Conservation (phyloP, 2,329 filamentous ascomycete genomes). For the Lasiodiplodia sp. region DNA sequence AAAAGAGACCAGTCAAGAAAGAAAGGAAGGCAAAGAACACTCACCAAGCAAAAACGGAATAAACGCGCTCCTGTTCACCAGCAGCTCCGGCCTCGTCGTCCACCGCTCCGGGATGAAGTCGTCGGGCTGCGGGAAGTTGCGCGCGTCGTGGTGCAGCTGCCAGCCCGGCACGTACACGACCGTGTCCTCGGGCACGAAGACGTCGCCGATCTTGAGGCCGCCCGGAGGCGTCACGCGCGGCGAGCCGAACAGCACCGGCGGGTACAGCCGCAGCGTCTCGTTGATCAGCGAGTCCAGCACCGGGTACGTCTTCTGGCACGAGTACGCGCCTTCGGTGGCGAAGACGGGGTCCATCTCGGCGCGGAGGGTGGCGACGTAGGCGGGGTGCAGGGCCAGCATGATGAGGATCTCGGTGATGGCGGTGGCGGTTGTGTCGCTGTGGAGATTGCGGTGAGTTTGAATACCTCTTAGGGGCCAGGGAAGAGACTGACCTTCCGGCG, state of each 20-base stretch:
- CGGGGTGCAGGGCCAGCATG: slow-evolving; percentile 53
- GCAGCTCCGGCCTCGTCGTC: slow-evolving; percentile 30
- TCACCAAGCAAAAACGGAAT: slow-evolving; percentile 12
- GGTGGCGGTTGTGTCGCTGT: slow-evolving; percentile 54
- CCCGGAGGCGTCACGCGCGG: slow-evolving; percentile 47
- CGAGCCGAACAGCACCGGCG: slow-evolving; percentile 48
- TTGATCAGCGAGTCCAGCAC: slow-evolving; percentile 51
- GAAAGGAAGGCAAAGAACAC: background rate
- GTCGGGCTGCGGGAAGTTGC: slow-evolving; percentile 33
- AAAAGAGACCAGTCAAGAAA: background rate
- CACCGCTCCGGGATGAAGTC: slow-evolving; percentile 43
- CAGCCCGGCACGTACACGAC: slow-evolving; percentile 43
- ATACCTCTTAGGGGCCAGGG: background rate
- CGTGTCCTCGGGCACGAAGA: slow-evolving; percentile 42
- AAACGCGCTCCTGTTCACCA: slow-evolving; percentile 8
- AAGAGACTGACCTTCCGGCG: slow-evolving; percentile 19
- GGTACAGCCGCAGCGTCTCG: slow-evolving; percentile 51
- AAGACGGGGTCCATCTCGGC: slow-evolving; percentile 46
- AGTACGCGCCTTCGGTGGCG: slow-evolving; percentile 36
- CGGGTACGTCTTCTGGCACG: slow-evolving; percentile 35
- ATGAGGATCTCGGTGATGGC: slow-evolving; percentile 52
- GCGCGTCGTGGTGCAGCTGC: slow-evolving; percentile 40
- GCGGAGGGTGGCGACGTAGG: slow-evolving; percentile 42
- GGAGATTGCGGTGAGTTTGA: background rate
- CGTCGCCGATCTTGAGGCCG: slow-evolving; percentile 47